Conservation (phyloP, 2,329 filamentous ascomycete genomes). For the Cytospora paraplurivora region DNA sequence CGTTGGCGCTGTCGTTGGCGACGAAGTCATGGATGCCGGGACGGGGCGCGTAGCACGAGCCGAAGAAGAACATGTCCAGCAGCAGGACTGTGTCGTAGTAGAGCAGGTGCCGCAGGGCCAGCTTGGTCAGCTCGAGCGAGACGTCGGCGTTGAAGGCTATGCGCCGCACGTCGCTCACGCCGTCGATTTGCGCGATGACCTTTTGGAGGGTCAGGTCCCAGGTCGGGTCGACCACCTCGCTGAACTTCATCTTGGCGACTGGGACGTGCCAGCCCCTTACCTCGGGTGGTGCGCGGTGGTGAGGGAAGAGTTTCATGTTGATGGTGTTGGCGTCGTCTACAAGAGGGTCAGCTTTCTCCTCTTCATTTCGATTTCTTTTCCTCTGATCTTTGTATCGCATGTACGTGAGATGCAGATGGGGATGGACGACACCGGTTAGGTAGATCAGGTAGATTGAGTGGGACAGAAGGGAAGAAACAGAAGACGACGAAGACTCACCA, state of each 20-base stretch:
- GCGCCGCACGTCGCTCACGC: slow-evolving; percentile 83
- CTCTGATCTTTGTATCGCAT: background rate
- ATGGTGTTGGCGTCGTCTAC: slow-evolving; percentile 89
- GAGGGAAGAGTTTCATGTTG: slow-evolving; percentile 93
- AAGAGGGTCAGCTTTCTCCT: slow-evolving; percentile 22
- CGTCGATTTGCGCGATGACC: slow-evolving; percentile 85
- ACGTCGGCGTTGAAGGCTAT: slow-evolving; percentile 86
- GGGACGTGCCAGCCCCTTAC: slow-evolving; percentile 92
- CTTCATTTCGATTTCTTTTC: background rate
- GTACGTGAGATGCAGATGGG: background rate
- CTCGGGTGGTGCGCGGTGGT: slow-evolving; percentile 72
- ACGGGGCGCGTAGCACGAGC: slow-evolving; percentile 83
- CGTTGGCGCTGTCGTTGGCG: slow-evolving; percentile 52
- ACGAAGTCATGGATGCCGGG: slow-evolving; percentile 79
- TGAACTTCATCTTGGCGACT: slow-evolving; percentile 68
- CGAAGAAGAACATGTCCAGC: slow-evolving; percentile 93
- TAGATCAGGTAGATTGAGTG: no score
- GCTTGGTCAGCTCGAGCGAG: slow-evolving; percentile 81
- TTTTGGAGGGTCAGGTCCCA: slow-evolving; percentile 78
- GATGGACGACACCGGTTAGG: no score
- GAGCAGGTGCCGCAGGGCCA: slow-evolving; percentile 83
- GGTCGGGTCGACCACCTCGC: slow-evolving; percentile 64
- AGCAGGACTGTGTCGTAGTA: slow-evolving; percentile 91
- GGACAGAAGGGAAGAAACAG: slow-evolving; percentile 5
- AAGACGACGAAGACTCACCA: slow-evolving; percentile 53